Conservation (phyloP, 2,329 filamentous ascomycete genomes). For the Aschersonia sp. region DNA sequence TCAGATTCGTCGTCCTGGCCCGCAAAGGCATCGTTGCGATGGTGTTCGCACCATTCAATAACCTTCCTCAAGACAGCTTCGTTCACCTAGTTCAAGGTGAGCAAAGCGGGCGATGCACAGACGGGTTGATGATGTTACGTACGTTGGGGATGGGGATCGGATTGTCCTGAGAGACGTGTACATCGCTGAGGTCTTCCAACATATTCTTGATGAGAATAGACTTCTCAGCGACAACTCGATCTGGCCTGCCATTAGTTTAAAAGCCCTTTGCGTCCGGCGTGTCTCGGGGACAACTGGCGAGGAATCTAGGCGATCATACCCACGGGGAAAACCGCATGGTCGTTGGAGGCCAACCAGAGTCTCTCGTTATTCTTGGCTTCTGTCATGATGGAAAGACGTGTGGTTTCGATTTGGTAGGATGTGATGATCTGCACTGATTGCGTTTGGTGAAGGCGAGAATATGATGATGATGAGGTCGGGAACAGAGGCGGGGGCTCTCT, state of each 20-base stretch:
- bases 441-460: too few species aligned
- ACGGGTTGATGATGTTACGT: not conserved
- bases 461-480: too few species aligned
- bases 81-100: slow-evolving; percentile 50
- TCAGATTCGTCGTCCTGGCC: slow-evolving; percentile 81
- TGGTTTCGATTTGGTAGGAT: too few species aligned
- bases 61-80: slow-evolving; percentile 91
- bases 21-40: slow-evolving; percentile 75
- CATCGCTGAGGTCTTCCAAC: slow-evolving; percentile 78
- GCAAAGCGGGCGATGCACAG: not conserved
- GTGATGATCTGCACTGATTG: too few species aligned
- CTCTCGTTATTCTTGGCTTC: slow-evolving; percentile 18
- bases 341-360: slow-evolving; percentile 37
- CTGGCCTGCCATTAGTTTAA: slow-evolving; percentile 22
- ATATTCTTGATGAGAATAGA: slow-evolving; percentile 97
- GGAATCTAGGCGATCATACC: slow-evolving; percentile 19
- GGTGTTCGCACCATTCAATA: slow-evolving; percentile 94
- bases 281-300: too few species aligned
- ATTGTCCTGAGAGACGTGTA: slow-evolving; percentile 36
- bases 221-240: slow-evolving; percentile 75
- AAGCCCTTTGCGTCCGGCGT: too few species aligned
- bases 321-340: slow-evolving; percentile 29
- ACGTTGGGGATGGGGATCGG: slow-evolving; percentile 82
- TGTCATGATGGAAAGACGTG: slow-evolving; percentile 11
- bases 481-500: too few species aligned